A percentile compares a stretch with the other conserved stretches of the same genome.
These are phyloP conservation scores for Hibiscus mutabilis DNA, from an alignment of 345 rosid genomes.

Conservation along the genomic window DNA sequence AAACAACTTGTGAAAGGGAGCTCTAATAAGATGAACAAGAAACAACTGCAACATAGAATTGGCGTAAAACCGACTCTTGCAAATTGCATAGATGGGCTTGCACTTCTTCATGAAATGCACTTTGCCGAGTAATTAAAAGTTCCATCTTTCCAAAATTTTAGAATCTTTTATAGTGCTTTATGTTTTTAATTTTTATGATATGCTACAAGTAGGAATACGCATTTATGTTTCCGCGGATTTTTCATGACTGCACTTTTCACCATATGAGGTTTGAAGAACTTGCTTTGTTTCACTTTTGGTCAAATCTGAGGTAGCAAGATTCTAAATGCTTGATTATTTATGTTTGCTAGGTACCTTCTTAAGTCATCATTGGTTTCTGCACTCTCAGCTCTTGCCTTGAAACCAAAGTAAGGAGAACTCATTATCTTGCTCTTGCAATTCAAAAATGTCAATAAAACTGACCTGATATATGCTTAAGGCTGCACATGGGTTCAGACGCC, in stretches of 20 bases:
- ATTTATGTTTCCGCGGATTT: neutral
- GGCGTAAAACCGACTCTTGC: slow-evolving; percentile 65
- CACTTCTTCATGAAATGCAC: slow-evolving; percentile 61
- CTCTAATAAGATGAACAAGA: slow-evolving; percentile 30
- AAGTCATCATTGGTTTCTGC: slow-evolving; percentile 63
- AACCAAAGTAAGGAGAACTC: slow-evolving; percentile 44
- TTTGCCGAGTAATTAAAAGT: slow-evolving; percentile 48
- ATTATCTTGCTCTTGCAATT: neutral
- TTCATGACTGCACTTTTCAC: neutral
- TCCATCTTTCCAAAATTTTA: neutral
- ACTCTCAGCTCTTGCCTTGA: slow-evolving; percentile 49
- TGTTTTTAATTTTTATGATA: neutral
- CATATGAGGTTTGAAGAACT: neutral
- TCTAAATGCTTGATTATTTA: neutral
- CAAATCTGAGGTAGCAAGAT: neutral
- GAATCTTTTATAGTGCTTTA: neutral
- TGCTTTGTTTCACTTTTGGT: neutral
- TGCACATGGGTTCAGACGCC: neutral
- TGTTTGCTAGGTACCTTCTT: slow-evolving; percentile 43
- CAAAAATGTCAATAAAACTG: neutral
- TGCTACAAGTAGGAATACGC: neutral
- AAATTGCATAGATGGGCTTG: slow-evolving; percentile 72
- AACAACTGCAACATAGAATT: slow-evolving; percentile 43
- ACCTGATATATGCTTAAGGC: neutral
- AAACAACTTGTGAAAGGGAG: slow-evolving; percentile 48